phyloP scores from a whole-genome alignment of 2,329 filamentous ascomycete species.

The Calonectria hawksworthii region DNA sequence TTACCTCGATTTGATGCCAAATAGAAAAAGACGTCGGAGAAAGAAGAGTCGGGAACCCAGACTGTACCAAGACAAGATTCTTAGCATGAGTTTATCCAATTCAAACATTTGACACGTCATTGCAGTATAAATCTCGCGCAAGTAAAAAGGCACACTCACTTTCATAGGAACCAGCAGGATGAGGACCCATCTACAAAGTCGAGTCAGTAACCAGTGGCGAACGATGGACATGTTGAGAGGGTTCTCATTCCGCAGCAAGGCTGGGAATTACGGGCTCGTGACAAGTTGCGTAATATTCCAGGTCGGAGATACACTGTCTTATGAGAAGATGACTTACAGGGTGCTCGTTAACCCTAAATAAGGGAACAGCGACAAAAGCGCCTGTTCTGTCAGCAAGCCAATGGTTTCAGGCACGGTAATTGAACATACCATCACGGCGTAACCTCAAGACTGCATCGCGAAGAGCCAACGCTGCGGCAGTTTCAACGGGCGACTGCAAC shows the following conservation, averaged over 20 bases:
- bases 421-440: background rate
- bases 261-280: no score
- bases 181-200: background rate
- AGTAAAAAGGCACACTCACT: background rate
- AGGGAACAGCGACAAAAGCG: background rate
- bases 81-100: background rate
- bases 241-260: background rate
- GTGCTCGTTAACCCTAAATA: background rate
- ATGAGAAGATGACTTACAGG: constrained; percentile 5
- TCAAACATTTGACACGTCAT: no score
- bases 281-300: no score
- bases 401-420: no score
- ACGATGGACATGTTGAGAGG: background rate
- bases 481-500: background rate
- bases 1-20: background rate
- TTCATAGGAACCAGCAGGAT: constrained; percentile 2
- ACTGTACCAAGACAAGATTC: background rate
- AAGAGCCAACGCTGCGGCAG: background rate
- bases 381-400: background rate
- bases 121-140: no score
- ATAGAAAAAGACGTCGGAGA: background rate
- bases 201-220: background rate
- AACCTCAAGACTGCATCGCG: background rate
- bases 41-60: background rate
- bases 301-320: no score